Base-by-base conservation (phyloP, 495 filamentous ascomycete species). In the Cryomyces minteri region DNA sequence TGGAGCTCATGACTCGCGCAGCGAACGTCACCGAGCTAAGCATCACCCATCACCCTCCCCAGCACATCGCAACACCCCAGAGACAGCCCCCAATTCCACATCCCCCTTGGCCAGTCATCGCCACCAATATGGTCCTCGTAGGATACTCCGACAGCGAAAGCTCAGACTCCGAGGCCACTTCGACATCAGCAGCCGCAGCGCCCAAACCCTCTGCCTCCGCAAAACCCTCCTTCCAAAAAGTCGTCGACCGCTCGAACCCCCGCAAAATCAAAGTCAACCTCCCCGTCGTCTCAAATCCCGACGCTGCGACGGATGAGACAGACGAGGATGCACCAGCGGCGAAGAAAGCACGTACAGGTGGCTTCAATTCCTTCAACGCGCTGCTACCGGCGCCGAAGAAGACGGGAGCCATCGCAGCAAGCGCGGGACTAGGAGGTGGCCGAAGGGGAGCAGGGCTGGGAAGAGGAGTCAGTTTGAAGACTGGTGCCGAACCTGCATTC, bases 341-440 rank as follows among this genome's bases (percentile, higher is more conserved):
- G 5, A 94, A 94, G 58, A 77, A 78, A 41, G 67, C 70, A 18
- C 74, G 72, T 39, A 69, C 72, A 11, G 67, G 69, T 4, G 70
- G 66, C 39, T 82, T 88, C 49, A 72, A 79, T 46, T 78, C 74
- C 6, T 90, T 95, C 64, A 88, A 86, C 54, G 74, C 84, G 4
- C 73, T 94, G 33, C 70, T 95, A n/a, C 88, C 88, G 8, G 73
- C 86, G 31, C 88, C 88, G 12, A 95, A 90, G 61, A 73, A 71
- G 30, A 52, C 63, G 52, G 60, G 5, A 53, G 47, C 55, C n/a
- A 34, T 50, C 8, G 41, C 18, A 46, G 51, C 28, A 6, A 54
- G 11, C 60, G 61, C 33, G 56, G 64, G 40, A 62, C 64, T 41
- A 51, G 62, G 31, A 56, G 61, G 39, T 55, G 65, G 33, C 54